phyloP scores from a whole-genome alignment of 148 eudicot species.

The Fallopia convolvulus region DNA sequence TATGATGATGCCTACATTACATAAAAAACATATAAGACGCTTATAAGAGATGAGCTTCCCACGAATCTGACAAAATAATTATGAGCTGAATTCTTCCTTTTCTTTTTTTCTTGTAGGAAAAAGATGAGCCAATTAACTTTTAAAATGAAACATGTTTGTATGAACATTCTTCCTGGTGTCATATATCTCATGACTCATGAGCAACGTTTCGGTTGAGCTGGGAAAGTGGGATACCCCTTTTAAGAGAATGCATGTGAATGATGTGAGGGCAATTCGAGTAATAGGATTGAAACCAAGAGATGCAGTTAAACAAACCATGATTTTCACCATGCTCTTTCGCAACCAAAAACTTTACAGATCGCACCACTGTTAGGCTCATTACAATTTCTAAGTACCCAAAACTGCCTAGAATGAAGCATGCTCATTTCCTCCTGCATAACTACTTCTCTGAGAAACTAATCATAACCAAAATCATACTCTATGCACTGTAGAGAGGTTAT shows the following conservation, averaged over 20 bases:
- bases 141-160: too few relatives aligned
- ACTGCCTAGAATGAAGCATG: background rate
- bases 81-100: background rate
- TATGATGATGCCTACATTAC: background rate
- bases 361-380: background rate
- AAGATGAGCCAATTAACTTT: too few relatives aligned
- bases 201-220: background rate
- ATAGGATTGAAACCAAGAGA: background rate
- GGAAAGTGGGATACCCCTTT: background rate
- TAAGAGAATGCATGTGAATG: too few relatives aligned
- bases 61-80: background rate
- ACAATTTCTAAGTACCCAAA: background rate
- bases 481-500: constrained; percentile 20
- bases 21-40: background rate
- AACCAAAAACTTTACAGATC: background rate
- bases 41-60: constrained; percentile 3
- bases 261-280: background rate
- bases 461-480: constrained; percentile 10
- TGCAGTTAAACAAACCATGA: background rate
- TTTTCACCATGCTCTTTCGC: background rate
- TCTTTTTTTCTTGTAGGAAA: background rate
- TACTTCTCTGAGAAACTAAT: constrained; percentile 9
- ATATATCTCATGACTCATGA: too few relatives aligned
- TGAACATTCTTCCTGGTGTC: too few relatives aligned
- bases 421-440: background rate